phyloP scores from a whole-genome alignment of 306 rosid species.

The Rubus idaeus region DNA sequence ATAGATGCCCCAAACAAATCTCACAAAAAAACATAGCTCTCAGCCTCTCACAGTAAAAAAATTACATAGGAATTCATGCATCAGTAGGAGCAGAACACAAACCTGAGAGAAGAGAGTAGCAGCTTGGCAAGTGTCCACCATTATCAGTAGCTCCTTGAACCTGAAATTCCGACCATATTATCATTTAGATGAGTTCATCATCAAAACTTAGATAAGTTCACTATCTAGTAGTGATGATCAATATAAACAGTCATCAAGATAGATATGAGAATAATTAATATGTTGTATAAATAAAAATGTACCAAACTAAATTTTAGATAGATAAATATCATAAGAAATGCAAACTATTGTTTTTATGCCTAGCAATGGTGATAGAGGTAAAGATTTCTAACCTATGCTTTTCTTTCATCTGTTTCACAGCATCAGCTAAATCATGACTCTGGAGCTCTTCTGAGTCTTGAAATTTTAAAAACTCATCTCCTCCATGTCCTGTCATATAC shows the following conservation, averaged over 20 bases:
- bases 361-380: constrained; percentile 6
- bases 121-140: constrained; percentile 99
- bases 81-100: constrained; percentile 19
- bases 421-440: constrained; percentile 99
- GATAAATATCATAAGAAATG: background rate
- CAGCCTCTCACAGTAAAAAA: background rate
- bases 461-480: constrained; percentile 95
- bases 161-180: constrained; percentile 40
- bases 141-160: constrained; percentile 96
- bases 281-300: background rate
- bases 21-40: background rate
- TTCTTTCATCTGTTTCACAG: constrained; percentile 95
- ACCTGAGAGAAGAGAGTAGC: constrained; percentile 96
- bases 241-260: constrained; percentile 14
- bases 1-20: background rate
- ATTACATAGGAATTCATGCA: background rate
- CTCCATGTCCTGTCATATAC: constrained; percentile 99
- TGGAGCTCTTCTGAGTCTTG: constrained; percentile 99
- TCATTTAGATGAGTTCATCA: constrained; percentile 27
- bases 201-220: constrained; percentile 26
- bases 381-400: constrained; percentile 62
- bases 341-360: background rate
- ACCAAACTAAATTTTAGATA: background rate
- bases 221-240: constrained; percentile 2
- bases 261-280: background rate